phyloP scores from a whole-genome alignment of 768 basidiomycete species.

The Agaricus subrufescens region DNA sequence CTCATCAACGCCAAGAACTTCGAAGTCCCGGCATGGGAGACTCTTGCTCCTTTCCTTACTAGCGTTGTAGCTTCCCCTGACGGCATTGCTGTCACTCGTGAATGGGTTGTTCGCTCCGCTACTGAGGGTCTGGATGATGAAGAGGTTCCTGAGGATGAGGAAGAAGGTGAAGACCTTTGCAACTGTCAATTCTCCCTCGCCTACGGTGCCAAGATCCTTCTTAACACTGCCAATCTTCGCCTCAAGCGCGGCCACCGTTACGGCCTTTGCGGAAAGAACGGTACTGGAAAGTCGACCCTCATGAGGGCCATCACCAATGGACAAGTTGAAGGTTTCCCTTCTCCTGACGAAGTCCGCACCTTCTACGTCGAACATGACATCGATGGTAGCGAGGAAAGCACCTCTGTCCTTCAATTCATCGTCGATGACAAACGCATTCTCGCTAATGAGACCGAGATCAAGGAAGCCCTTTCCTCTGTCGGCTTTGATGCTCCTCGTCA shows the following conservation, averaged over 20 bases:
- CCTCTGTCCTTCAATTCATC: conserved; percentile 87
- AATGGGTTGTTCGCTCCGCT: conserved; percentile 90
- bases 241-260: conserved; percentile 99
- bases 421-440: conserved; percentile 78
- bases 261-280: conserved; percentile 97
- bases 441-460: conserved; percentile 61
- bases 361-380: conserved; percentile 99
- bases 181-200: conserved; percentile 99
- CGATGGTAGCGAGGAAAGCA: conserved; percentile 91
- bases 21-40: conserved; percentile 83
- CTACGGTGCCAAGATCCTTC: conserved; percentile 97
- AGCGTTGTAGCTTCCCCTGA: conserved; percentile 65
- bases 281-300: conserved; percentile 94
- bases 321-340: conserved; percentile 98
- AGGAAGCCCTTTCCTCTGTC: conserved; percentile 82
- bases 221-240: conserved; percentile 94
- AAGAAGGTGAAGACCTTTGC: conserved; percentile 98
- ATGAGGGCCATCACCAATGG: conserved; percentile 93
- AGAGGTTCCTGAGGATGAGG: conserved; percentile 79
- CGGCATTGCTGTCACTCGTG: conserved; percentile 60
- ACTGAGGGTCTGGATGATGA: conserved; percentile 67
- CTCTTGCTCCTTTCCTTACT: conserved; percentile 70
- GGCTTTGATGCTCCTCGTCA: conserved; percentile 91
- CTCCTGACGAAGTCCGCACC: conserved; percentile 93
- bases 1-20: conserved; percentile 91